Evolutionary conservation across 2,329 filamentous ascomycete species (phyloP), one percentile per base, ranked within the genome.

Genomic region (Botryotinia calthae): DNA sequence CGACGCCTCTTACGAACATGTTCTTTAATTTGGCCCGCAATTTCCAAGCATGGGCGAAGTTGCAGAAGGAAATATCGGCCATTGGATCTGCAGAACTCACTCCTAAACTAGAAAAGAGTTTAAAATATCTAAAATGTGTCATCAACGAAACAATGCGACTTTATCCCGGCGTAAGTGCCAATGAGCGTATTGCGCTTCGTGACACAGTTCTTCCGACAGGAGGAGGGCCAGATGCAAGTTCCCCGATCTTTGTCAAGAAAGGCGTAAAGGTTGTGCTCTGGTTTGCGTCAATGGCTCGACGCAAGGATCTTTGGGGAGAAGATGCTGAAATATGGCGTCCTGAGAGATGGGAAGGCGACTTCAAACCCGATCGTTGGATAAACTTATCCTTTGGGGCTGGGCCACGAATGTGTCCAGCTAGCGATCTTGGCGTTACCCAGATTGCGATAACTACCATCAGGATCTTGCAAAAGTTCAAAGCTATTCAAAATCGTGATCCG

Each of bases 111-210:
- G n/a, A 46, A 16, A 59, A 69, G 20, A 59, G 54, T 12, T 37
- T 46, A 34, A 59, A 2, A 0, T 69, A 69, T 31, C 20, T 69
- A 8, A 28, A 28, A 2, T 58, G 37, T 44, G 40, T 94, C 66
- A 88, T 89, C 76, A 87, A 89, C 73, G 92, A 94, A 80, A 86
- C 88, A 1, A 83, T 93, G 42, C 89, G 91, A 37, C 84, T 92
- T 68, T 90, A 89, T 79, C 87, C 91, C 44, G 66, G 66, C 10
- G 22, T 69, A 4, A 69, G 66, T 40, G 40, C 44, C 5, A 70
- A 70, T 31, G 31, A 70, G 40, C 54, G 40, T 2, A 61, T 59
- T 37, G 40, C 67, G 0, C 54, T 70, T 7, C 54, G 51, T 1
- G 51, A 61, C 4, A 61, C n/a, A 61, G 40, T 70, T 3, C 28